These are phyloP conservation scores for Aureobasidium sp. DNA, from an alignment of 2,329 filamentous ascomycete genomes.

Conservation along the genomic window DNA sequence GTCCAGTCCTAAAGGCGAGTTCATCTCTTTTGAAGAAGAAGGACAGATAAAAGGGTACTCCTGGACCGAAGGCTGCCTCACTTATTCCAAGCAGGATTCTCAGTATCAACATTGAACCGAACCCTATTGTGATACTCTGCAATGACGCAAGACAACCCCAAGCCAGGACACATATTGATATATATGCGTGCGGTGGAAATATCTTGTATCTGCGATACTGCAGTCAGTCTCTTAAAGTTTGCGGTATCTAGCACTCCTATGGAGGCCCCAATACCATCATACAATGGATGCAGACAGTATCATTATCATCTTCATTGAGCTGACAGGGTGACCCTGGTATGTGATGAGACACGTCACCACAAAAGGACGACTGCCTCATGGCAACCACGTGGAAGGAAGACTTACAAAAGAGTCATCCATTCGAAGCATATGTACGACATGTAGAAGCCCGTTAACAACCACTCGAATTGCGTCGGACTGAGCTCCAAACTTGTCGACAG, in stretches of 20 bases:
- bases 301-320: background rate
- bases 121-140: conserved; percentile 47
- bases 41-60: conserved; percentile 58
- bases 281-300: background rate
- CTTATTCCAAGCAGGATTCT: conserved; percentile 48
- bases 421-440: conserved; percentile 59
- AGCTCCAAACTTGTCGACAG: conserved; percentile 48
- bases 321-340: background rate
- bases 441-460: conserved; percentile 57
- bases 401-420: conserved; percentile 57
- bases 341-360: background rate
- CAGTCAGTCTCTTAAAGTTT: background rate
- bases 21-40: conserved; percentile 62
- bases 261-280: background rate
- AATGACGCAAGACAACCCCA: conserved; percentile 77
- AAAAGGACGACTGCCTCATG: background rate
- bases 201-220: conserved; percentile 42
- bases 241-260: background rate
- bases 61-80: conserved; percentile 57
- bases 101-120: conserved; percentile 56
- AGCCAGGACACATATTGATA: conserved; percentile 58
- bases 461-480: conserved; percentile 52
- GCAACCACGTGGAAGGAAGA: background rate
- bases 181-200: conserved; percentile 55
- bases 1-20: conserved; percentile 74